Conservation (phyloP, 208 protist genomes). For the Balamuthia mandrillaris region DNA sequence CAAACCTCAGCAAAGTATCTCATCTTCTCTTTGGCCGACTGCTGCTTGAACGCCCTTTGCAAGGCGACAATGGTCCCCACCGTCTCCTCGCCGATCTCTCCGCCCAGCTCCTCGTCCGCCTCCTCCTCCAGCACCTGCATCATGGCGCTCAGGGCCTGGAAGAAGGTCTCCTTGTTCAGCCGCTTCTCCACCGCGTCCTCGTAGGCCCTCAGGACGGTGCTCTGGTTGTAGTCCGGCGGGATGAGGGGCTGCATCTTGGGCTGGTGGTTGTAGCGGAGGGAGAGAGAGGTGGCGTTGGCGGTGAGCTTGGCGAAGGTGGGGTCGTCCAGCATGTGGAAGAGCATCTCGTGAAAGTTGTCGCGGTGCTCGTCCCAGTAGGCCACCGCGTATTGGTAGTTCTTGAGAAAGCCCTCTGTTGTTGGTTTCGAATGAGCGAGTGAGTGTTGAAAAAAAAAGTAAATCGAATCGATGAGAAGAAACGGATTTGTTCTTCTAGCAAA, state of each 20-base stretch:
- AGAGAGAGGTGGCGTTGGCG: background rate
- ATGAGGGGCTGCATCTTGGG: background rate
- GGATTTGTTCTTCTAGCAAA: no score
- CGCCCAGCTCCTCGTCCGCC: no score
- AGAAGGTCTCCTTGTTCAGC: background rate
- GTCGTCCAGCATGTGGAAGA: slow-evolving; percentile 2
- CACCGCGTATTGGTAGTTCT: background rate
- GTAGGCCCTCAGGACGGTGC: slow-evolving; percentile 15
- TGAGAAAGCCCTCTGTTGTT: slow-evolving; percentile 13
- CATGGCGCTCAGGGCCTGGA: background rate
- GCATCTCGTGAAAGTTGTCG: slow-evolving; percentile 19
- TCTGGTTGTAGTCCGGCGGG: slow-evolving; percentile 33
- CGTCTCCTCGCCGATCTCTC: no score
- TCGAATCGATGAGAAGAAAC: no score
- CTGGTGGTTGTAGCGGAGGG: slow-evolving; percentile 19
- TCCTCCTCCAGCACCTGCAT: slow-evolving; percentile 27
- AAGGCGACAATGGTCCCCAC: no score
- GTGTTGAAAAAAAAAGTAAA: no score
- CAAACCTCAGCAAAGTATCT: no score
- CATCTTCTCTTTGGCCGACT: no score
- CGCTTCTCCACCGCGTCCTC: background rate
- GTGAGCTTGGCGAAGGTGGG: slow-evolving; percentile 3
- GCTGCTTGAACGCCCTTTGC: no score
- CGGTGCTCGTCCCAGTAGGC: slow-evolving; percentile 29
- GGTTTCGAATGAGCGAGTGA: background rate